Evolutionary conservation across 2,329 filamentous ascomycete species (phyloP).

Genomic region (Penicillium sp.): DNA sequence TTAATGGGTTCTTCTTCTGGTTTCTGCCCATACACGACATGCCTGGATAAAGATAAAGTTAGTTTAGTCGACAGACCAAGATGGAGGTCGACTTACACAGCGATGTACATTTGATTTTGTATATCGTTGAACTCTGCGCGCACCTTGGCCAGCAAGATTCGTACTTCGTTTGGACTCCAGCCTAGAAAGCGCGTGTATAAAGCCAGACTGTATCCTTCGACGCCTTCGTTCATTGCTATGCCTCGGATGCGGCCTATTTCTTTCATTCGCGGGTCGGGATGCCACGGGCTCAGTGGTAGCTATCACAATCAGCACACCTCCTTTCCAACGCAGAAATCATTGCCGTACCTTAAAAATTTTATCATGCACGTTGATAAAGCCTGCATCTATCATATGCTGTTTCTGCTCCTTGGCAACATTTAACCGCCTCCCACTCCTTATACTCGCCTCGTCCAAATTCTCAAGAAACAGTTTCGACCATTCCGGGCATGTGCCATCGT

Average conservation of each 20-base stretch:
- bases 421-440: slow-evolving; percentile 12
- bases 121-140: slow-evolving; percentile 25
- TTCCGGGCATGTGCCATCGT: slow-evolving; percentile 32
- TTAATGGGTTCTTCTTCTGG: background rate
- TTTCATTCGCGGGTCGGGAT: slow-evolving; percentile 48
- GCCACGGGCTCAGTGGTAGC: slow-evolving; percentile 39
- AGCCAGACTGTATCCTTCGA: slow-evolving; percentile 42
- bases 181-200: slow-evolving; percentile 39
- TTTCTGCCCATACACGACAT: slow-evolving; percentile 12
- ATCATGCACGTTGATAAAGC: slow-evolving; percentile 43
- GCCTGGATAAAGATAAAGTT: background rate
- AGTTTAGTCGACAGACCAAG: background rate
- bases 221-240: slow-evolving; percentile 36
- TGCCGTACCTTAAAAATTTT: slow-evolving; percentile 17
- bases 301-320: slow-evolving; percentile 24
- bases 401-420: slow-evolving; percentile 36
- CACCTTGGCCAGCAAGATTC: slow-evolving; percentile 32
- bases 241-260: slow-evolving; percentile 45
- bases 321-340: background rate
- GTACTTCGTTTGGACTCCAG: slow-evolving; percentile 43
- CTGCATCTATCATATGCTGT: slow-evolving; percentile 36
- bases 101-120: slow-evolving; percentile 26
- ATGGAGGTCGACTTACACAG: slow-evolving; percentile 10
- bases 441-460: slow-evolving; percentile 27
- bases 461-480: slow-evolving; percentile 33